A percentile compares a stretch with the other conserved stretches of the same genome.
phyloP scores from a whole-genome alignment of 805 yeast species.

The Tetrapisispora arboricola region DNA sequence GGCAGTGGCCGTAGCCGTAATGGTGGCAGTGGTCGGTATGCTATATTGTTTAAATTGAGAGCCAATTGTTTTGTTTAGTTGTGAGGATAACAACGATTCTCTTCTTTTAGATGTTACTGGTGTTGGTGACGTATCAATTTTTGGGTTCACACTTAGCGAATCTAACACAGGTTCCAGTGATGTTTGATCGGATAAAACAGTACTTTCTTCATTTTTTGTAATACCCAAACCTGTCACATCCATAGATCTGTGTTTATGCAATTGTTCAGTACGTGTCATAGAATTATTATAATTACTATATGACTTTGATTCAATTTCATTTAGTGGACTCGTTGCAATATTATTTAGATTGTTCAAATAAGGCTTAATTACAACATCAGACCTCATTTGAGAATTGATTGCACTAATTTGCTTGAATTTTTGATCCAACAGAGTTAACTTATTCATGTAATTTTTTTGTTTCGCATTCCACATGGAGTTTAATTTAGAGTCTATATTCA shows the following conservation, averaged over 20 bases:
- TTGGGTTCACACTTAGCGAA: not conserved
- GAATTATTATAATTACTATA: not conserved
- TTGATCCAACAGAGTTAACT: constrained; percentile 15
- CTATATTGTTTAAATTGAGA: constrained; percentile 6
- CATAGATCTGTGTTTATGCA: not conserved
- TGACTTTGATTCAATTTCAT: too few species aligned
- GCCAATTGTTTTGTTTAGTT: not conserved
- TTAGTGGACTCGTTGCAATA: too few species aligned
- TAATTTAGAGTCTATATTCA: constrained; percentile 17
- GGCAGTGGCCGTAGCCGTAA: constrained; percentile 11
- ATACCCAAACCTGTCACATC: not conserved
- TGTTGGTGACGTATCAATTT: not conserved
- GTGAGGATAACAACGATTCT: not conserved
- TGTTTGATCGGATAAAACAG: not conserved
- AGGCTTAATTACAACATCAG: constrained; percentile 15
- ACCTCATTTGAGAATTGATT: constrained; percentile 18
- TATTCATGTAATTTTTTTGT: constrained; percentile 14
- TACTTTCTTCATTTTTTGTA: not conserved
- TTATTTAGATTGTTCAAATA: constrained; percentile 8
- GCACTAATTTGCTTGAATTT: constrained; percentile 17
- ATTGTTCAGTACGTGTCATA: not conserved
- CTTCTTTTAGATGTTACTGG: not conserved
- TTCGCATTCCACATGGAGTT: constrained; percentile 19
- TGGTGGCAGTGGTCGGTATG: constrained; percentile 13
- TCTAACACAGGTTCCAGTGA: not conserved